Evolutionary conservation across 2,329 filamentous ascomycete species (phyloP).

Genomic region (Graphium sp.): DNA sequence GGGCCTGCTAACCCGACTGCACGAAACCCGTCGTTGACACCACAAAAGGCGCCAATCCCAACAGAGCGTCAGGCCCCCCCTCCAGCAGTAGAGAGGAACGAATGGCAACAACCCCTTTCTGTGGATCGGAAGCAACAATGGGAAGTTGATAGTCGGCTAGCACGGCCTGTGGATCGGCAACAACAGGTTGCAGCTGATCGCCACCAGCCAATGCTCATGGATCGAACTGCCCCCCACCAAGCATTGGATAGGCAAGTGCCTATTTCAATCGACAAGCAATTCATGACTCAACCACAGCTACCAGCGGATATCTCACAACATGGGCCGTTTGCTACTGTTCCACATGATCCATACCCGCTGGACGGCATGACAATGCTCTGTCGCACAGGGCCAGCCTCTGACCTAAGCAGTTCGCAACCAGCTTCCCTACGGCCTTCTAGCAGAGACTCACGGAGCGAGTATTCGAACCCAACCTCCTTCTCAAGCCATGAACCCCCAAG

Average conservation of each 20-base stretch:
- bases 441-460: conserved; percentile 78
- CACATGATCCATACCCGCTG: conserved; percentile 84
- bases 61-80: conserved; percentile 2
- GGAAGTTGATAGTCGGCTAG: background rate
- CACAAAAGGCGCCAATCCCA: conserved; percentile 23
- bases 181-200: no score
- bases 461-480: conserved; percentile 76
- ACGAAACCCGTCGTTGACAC: conserved; percentile 31
- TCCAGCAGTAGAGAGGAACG: no score
- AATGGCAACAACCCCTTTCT: no score
- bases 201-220: no score
- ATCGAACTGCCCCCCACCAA: no score
- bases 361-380: conserved; percentile 98
- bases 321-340: conserved; percentile 49
- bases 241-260: background rate
- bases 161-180: background rate
- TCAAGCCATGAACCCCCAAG: conserved; percentile 71
- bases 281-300: conserved; percentile 1
- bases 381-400: conserved; percentile 46
- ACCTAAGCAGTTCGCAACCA: conserved; percentile 30
- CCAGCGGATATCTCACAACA: conserved; percentile 31
- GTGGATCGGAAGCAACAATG: conserved; percentile 1
- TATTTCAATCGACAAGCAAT: background rate
- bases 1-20: conserved; percentile 25
- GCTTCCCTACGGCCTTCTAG: conserved; percentile 61